phyloP scores from a whole-genome alignment of 2,329 filamentous ascomycete genomes.

The Monosporascus sp. region DNA sequence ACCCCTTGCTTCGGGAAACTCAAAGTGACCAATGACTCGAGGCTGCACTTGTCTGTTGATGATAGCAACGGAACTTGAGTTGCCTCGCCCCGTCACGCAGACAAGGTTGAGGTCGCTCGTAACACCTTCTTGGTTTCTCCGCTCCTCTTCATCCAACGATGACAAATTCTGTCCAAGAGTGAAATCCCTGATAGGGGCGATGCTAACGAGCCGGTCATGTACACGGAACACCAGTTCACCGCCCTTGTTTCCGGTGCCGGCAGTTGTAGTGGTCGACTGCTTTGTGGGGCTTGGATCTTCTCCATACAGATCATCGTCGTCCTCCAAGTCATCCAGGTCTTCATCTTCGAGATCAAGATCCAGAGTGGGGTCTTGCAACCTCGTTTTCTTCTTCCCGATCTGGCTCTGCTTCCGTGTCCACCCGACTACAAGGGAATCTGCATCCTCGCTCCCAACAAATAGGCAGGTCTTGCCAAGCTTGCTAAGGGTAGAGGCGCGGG shows the following conservation, averaged over 20 bases:
- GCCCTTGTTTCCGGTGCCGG: conserved; percentile 40
- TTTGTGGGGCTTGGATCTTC: conserved; percentile 42
- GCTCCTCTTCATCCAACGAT: conserved; percentile 39
- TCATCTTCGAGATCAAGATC: conserved; percentile 46
- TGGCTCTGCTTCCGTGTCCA: conserved; percentile 66
- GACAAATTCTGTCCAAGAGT: conserved; percentile 57
- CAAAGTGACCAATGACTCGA: conserved; percentile 61
- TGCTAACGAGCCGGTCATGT: conserved; percentile 70
- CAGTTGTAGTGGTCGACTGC: conserved; percentile 29
- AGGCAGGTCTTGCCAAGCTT: conserved; percentile 63
- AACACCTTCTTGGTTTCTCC: conserved; percentile 39
- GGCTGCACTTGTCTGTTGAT: conserved; percentile 76
- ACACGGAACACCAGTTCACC: conserved; percentile 69
- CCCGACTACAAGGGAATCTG: conserved; percentile 74
- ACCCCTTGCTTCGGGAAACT: conserved; percentile 66
- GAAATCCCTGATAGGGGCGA: conserved; percentile 74
- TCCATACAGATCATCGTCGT: conserved; percentile 59
- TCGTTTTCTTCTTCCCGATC: conserved; percentile 57
- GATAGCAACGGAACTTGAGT: conserved; percentile 65
- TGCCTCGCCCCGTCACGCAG: conserved; percentile 58
- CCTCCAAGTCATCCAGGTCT: conserved; percentile 54
- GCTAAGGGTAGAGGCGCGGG: conserved; percentile 63
- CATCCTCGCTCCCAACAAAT: conserved; percentile 81
- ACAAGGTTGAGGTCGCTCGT: conserved; percentile 55
- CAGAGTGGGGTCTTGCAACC: conserved; percentile 49